Percentiles rank a stretch among this genome's conserved stretches.
phyloP scores from a whole-genome alignment of 345 rosid genomes.

The Pistacia atlantica region DNA sequence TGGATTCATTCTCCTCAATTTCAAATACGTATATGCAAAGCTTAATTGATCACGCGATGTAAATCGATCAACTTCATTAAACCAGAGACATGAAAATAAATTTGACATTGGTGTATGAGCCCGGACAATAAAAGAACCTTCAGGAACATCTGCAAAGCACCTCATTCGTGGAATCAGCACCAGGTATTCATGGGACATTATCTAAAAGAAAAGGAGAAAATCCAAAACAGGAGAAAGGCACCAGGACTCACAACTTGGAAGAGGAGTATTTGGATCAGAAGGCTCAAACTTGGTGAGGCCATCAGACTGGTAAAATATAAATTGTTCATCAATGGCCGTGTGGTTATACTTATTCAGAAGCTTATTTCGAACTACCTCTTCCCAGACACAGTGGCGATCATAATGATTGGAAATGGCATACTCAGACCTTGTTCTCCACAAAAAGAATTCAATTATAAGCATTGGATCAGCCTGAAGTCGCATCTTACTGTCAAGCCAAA shows the following conservation, averaged over 20 bases:
- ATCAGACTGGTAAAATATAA: slow-evolving; percentile 65
- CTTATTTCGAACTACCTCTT: slow-evolving; percentile 87
- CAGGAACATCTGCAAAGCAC: slow-evolving; percentile 81
- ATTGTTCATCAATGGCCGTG: slow-evolving; percentile 77
- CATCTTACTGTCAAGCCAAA: slow-evolving; percentile 97
- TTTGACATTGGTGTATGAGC: slow-evolving; percentile 97
- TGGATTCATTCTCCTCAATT: slow-evolving; percentile 75
- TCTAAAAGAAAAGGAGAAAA: slow-evolving; percentile 11
- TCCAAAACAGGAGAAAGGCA: neutral
- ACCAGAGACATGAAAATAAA: slow-evolving; percentile 92
- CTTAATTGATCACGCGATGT: slow-evolving; percentile 94
- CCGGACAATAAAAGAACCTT: slow-evolving; percentile 87
- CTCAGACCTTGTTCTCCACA: slow-evolving; percentile 82
- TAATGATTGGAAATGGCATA: slow-evolving; percentile 97
- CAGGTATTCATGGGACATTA: neutral
- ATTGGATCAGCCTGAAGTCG: slow-evolving; percentile 82
- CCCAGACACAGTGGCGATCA: slow-evolving; percentile 95
- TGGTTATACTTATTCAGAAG: slow-evolving; percentile 75
- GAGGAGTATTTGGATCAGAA: slow-evolving; percentile 57
- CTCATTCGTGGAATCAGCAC: slow-evolving; percentile 27
- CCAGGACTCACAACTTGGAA: slow-evolving; percentile 75
- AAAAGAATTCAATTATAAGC: slow-evolving; percentile 74
- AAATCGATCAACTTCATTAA: slow-evolving; percentile 89
- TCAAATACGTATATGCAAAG: slow-evolving; percentile 89
- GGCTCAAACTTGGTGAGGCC: slow-evolving; percentile 78